Base-by-base conservation (phyloP, 345 rosid species). In the Bretschneidera sinensis region DNA sequence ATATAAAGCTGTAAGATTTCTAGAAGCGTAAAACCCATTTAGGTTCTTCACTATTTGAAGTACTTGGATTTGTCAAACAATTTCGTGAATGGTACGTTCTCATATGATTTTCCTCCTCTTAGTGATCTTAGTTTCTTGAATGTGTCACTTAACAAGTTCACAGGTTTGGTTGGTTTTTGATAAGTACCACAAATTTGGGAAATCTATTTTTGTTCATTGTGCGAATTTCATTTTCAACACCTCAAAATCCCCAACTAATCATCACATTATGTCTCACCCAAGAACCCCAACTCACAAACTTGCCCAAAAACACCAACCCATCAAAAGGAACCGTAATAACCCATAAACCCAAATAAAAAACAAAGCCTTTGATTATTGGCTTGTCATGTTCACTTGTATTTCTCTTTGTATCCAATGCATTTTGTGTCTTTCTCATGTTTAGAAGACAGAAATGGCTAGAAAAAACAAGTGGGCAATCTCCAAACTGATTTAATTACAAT, bases 381-480 rank as follows among this genome's bases (percentile, higher is more conserved):
- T 48, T 84, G 13, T 74, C 83, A n/a, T 70, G 78, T 48, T 33
- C 81, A 0, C 65, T 86, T 0, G 81, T 72, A 19, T 62, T 84
- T 60, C 51, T 81, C 1, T 48, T 76, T 6, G 51, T 73, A 39
- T 21, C 81, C 17, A n/a, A 68, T 15, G 66, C 54, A 21, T 24
- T 63, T 17, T 59, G 69, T 23, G 9, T 63, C 43, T 54, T 74
- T n/a, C 60, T 75, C 65, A 21, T 69, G 13, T 65, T 55, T 1
- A 77, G 80, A 62, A 78, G 85, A 60, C 80, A 69, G 64, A 61
- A 17, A 17, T 34, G 1, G 73, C 74, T 4, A 67, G 65, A 43
- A 80, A 85, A 69, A 83, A 77, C 71, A 81, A 75, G 72, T 94
- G 99, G 96, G 96, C 91, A 53, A 89, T 94, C 59, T 94, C 99